Evolutionary conservation across 148 eudicot species (phyloP), one percentile per base, ranked within the genome.

Genomic region (Spergularia marina): DNA sequence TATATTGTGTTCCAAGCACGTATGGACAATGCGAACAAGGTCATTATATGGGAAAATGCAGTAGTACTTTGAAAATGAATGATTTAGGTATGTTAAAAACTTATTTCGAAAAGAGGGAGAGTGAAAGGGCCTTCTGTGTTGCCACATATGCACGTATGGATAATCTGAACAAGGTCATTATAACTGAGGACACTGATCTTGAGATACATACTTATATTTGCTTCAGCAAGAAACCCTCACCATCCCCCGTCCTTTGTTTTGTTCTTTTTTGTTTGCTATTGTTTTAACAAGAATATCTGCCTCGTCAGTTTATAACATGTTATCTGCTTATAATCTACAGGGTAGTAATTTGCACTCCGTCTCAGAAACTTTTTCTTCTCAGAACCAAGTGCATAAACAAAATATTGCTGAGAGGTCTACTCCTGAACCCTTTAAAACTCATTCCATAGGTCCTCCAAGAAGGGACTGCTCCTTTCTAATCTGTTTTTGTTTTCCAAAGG

Each of bases 321-420:
- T n/a, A 12, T 70, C 30, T 76, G 20, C 54, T 58, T 71, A 30
- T 34, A n/a, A 60, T 73, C 34, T 69, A 60, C 84, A 81, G 84
- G 74, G 68, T 13, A 74, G 4, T 55, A 63, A 77, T 72, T 67
- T 18, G 68, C 74, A 52, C 39, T 66, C 83, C 16, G 23, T 72
- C 63, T 60, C 60, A n/a, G 52, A 65, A 71, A 58, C 17, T 52
- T 57, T 56, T 49, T 40, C 79, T 51, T 71, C 73, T 66, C 67
- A 15, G 39, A 79, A 61, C 61, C 51, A 65, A 56, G 59, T 23
- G 62, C 76, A 40, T 12, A 77, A 53, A 12, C 76, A 17, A 47
- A 62, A 65, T n/a, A 15, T 39, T 66, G 36, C 62, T 56, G 47
- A 23, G 52, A 80, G 79, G 79, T 80, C 23, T 65, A 64, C 41